Evolutionary conservation across 1,139 yeast species (phyloP).

Genomic region (Wickerhamiella infanticola): DNA sequence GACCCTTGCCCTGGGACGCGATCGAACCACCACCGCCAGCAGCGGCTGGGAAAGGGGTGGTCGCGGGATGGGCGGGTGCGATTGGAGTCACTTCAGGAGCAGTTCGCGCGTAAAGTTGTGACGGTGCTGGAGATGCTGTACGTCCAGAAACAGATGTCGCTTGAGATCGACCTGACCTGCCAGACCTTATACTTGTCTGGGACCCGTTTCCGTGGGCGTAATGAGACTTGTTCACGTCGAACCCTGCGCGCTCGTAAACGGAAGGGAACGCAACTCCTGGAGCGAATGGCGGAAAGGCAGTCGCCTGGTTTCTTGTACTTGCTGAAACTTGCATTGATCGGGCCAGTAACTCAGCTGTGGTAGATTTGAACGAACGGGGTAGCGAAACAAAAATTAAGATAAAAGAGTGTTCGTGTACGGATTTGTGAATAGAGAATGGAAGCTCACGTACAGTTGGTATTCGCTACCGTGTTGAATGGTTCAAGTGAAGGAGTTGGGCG

Average conservation of each 20-base stretch:
- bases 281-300: conserved; percentile 26
- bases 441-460: too few species aligned
- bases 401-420: too few species aligned
- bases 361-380: too few species aligned
- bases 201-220: not conserved
- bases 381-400: too few species aligned
- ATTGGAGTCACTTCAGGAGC: not conserved
- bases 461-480: too few species aligned
- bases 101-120: too few species aligned
- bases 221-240: conserved; percentile 20
- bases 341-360: too few species aligned
- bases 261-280: conserved; percentile 21
- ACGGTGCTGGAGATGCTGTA: not conserved
- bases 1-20: not conserved
- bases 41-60: not conserved
- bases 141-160: not conserved
- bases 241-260: conserved; percentile 30
- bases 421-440: too few species aligned
- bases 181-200: not conserved
- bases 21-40: not conserved
- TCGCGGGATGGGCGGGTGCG: not conserved
- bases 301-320: conserved; percentile 18
- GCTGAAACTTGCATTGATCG: not conserved
- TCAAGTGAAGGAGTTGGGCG: too few species aligned
- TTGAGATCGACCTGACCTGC: not conserved